Conservation (phyloP, 1,139 yeast genomes). For the Zygosaccharomyces pseudobailii region DNA sequence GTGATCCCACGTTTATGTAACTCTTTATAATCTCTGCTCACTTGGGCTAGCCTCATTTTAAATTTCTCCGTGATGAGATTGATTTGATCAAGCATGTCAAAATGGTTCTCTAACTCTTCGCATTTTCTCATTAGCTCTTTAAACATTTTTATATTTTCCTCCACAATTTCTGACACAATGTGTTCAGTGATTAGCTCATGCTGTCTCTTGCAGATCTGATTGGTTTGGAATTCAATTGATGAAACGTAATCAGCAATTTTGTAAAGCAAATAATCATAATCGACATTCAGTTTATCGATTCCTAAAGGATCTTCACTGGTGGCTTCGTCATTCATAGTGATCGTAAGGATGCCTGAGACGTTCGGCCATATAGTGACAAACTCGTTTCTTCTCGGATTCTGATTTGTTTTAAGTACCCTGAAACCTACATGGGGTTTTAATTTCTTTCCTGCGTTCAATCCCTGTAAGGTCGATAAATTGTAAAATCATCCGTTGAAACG, state of each 20-base stretch:
- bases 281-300: conserved; percentile 51
- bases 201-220: conserved; percentile 33
- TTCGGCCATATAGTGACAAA: no score
- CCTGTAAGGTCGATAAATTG: no score
- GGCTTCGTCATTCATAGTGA: conserved; percentile 2
- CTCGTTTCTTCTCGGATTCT: no score
- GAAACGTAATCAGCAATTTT: conserved; percentile 53
- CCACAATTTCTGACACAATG: conserved; percentile 39
- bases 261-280: conserved; percentile 58
- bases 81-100: conserved; percentile 65
- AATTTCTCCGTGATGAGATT: conserved; percentile 27
- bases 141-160: conserved; percentile 42
- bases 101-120: conserved; percentile 54
- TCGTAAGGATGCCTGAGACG: background rate
- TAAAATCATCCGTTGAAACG: no score
- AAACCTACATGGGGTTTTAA: no score
- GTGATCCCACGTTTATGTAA: conserved; percentile 10
- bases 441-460: no score
- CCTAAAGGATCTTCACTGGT: conserved; percentile 55
- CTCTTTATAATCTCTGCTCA: conserved; percentile 17
- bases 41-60: conserved; percentile 25
- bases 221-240: conserved; percentile 38
- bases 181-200: conserved; percentile 32
- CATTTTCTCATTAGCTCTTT: conserved; percentile 46
- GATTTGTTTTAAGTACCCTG: no score